Conservation (phyloP, 805 yeast genomes). For the Saccharomycodes ludwigii region DNA sequence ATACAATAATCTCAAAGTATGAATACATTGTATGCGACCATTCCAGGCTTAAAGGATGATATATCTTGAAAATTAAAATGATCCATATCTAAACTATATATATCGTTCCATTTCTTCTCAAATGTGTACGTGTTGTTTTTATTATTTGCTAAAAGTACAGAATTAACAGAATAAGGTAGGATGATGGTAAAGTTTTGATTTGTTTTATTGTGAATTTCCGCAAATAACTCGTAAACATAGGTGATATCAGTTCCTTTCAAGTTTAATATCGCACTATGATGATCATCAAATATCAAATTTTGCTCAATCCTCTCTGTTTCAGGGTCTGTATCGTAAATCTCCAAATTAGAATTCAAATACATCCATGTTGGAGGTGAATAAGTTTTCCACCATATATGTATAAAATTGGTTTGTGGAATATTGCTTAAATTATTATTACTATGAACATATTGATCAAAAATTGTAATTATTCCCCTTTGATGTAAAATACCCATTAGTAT, state of each 20-base stretch:
- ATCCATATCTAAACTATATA: constrained; percentile 57
- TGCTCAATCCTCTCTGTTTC: no score
- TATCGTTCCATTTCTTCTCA: constrained; percentile 25
- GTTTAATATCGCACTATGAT: constrained; percentile 25
- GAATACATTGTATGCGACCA: constrained; percentile 42
- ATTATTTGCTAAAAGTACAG: constrained; percentile 10
- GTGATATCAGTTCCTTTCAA: constrained; percentile 34
- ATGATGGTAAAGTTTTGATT: constrained; percentile 8
- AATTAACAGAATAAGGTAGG: constrained; percentile 16
- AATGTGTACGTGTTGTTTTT: constrained; percentile 5
- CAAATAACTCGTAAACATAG: constrained; percentile 16
- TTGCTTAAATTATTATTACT: no score
- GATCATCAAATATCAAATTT: constrained; percentile 6
- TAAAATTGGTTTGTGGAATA: no score
- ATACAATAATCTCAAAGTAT: no score
- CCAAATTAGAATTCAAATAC: constrained; percentile 22
- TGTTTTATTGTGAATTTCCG: constrained; percentile 9
- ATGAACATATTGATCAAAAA: constrained; percentile 35
- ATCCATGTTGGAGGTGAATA: constrained; percentile 92
- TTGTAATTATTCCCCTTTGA: constrained; percentile 82
- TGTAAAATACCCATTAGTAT: constrained; percentile 69
- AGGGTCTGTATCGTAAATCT: constrained; percentile 15
- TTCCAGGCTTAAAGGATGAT: constrained; percentile 46
- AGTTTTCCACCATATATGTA: constrained; percentile 88
- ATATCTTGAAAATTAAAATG: constrained; percentile 45